A percentile compares a stretch with the other conserved stretches of the same genome.
These are phyloP conservation scores for Cutaneotrichosporon mucoides DNA, from an alignment of 1,284 basidiomycete genomes.

Conservation along the genomic window DNA sequence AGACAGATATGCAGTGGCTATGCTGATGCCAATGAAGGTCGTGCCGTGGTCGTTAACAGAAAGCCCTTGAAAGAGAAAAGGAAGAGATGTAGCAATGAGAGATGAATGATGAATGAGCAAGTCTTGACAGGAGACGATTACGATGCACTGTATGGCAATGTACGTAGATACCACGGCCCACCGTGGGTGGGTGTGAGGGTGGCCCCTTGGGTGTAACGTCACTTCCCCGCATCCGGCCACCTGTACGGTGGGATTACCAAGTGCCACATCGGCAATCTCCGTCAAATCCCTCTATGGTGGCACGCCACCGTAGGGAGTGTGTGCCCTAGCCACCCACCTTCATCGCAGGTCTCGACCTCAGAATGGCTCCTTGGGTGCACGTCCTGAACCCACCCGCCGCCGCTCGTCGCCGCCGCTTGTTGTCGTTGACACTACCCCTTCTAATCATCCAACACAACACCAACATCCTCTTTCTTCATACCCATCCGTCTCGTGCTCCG, in stretches of 20 bases:
- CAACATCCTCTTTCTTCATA: not conserved
- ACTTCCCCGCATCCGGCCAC: not conserved
- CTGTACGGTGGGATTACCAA: too few species aligned
- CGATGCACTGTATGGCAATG: not conserved
- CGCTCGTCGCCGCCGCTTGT: not conserved
- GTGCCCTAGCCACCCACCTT: too few species aligned
- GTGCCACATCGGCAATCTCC: too few species aligned
- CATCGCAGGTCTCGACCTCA: too few species aligned
- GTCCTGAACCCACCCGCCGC: not conserved
- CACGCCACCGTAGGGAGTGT: too few species aligned
- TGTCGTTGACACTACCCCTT: not conserved
- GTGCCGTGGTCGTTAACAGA: slow-evolving; percentile 1
- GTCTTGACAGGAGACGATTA: not conserved
- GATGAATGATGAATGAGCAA: not conserved
- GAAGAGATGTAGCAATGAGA: not conserved
- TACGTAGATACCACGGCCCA: too few species aligned
- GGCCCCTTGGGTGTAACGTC: not conserved
- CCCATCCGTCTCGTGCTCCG: not conserved
- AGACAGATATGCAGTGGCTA: not conserved
- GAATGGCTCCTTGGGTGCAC: too few species aligned
- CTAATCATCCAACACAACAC: not conserved
- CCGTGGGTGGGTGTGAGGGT: not conserved
- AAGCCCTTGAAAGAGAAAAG: not conserved
- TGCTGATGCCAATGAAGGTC: not conserved
- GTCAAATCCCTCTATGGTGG: too few species aligned